Evolutionary conservation across 352 stramenopile species (phyloP), one percentile per base, ranked within the genome.

Genomic region (Phytophthora kernoviae): DNA sequence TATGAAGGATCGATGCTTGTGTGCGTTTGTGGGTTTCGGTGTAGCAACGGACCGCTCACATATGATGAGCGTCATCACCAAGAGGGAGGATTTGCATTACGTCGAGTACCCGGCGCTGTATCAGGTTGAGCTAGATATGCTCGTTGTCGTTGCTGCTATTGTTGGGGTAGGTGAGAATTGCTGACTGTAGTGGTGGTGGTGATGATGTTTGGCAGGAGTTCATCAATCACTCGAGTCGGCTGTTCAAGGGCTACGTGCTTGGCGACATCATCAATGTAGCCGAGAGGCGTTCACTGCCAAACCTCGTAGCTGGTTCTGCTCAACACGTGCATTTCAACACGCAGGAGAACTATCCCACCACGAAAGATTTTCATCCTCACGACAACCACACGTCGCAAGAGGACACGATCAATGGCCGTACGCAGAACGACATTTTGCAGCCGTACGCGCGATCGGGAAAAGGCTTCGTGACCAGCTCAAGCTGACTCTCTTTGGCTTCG

Each of bases 231-330:
- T 90, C 79, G 43, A 73, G 70, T 6, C 71, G 81, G 4, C 70
- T 95, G 5, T 95, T 89, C 51, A 95, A 95, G 55, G 86, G 86
- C 37, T 95, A 95, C 55, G 84, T 93, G 39, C 66, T 95, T 12
- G 86, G 86, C 7, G 75, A 91, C 32, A 58, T 70, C 37, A 90
- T 93, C 55, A 81, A 89, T 30, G 80, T 93, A 20, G 82, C 86
- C 0, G 86, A 93, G 65, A 76, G 86, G 27, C 70, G 68, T 15
- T 95, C 86, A 42, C 68, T 93, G 27, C 86, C 86, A 14, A 92
- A 95, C 32, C 72, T 95, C 41, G 54, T 62, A 10, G 68, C 57
- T 9, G 71, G 66, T n/a, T 70, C 65, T 12, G 77, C 78, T 1
- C 65, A 82, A 33, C 70, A 68, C 11, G 78, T 95, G 48, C 77